phyloP scores from a whole-genome alignment of 306 rosid species.

The Cucumis sativus region DNA sequence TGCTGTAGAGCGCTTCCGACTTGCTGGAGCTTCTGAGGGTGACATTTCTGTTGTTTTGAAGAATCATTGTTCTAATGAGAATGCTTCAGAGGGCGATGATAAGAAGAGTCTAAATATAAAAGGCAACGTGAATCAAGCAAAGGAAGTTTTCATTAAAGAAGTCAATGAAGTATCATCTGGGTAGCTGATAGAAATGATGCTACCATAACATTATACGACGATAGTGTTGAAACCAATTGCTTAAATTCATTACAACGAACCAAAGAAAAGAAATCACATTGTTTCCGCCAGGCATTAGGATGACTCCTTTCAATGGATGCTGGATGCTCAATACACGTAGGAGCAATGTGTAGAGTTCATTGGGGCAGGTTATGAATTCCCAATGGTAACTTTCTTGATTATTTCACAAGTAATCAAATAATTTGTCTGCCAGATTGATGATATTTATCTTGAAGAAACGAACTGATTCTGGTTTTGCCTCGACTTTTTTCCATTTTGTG shows the following conservation, averaged over 20 bases:
- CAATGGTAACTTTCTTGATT: not conserved
- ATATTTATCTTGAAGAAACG: not conserved
- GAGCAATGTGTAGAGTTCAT: not conserved
- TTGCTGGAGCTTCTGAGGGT: constrained; percentile 86
- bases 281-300: not conserved
- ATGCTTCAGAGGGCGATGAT: constrained; percentile 37
- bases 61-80: constrained; percentile 80
- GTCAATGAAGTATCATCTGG: constrained; percentile 19
- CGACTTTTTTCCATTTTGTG: not conserved
- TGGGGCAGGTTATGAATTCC: not conserved
- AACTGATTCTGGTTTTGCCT: constrained; percentile 6
- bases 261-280: not conserved
- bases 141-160: constrained; percentile 13
- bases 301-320: not conserved
- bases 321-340: not conserved
- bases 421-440: constrained; percentile 3
- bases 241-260: not conserved
- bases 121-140: constrained; percentile 18
- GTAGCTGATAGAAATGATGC: constrained; percentile 15
- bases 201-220: not conserved
- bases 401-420: not conserved
- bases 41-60: constrained; percentile 74
- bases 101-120: constrained; percentile 25
- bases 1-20: constrained; percentile 76
- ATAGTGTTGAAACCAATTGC: not conserved